Evolutionary conservation across 345 rosid genomes (phyloP), one percentile per base, ranked within the genome.

Genomic region (Schrenkiella parvula): DNA sequence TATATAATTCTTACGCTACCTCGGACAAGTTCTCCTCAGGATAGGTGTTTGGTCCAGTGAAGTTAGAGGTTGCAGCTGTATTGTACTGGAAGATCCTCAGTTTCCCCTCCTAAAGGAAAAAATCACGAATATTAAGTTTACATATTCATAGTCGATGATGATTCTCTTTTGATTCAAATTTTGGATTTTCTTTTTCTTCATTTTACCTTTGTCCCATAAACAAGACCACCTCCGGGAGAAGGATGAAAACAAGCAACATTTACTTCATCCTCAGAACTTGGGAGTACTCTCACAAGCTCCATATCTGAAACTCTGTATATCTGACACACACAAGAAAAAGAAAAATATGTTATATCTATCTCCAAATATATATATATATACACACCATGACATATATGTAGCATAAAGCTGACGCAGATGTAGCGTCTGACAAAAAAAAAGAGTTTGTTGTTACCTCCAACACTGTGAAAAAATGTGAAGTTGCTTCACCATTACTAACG

Each of bases 161-260:
- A 26, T 18, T 10, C 6, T 65, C 4, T 44, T 8, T 14, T 39
- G 12, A 39, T 37, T 54, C 29, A 28, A 28, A 25, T 53, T 29
- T 8, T 48, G 12, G 48, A 29, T 15, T 35, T 1, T 7, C 8
- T 7, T 32, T 32, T 32, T 8, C 8, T 7, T 32, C 8, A 6
- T 8, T 79, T 15, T 34, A 88, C 98, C 93, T 92, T 92, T 25
- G 98, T 92, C 70, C 98, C 98, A 81, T 84, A 82, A 28, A 87
- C 89, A 69, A 89, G 81, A 64, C 80, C 97, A 48, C 96, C 93
- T 39, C 97, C 97, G 9, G 88, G 87, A 62, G 82, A 83, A 77
- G 97, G 97, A 83, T 91, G 97, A 77, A 87, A 91, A 79, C 96
- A 89, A 55, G 97, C 97, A 71, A 91, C 97, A 80, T 91, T 91